phyloP scores from a whole-genome alignment of 345 rosid species.

The Barbarea vulgaris region DNA sequence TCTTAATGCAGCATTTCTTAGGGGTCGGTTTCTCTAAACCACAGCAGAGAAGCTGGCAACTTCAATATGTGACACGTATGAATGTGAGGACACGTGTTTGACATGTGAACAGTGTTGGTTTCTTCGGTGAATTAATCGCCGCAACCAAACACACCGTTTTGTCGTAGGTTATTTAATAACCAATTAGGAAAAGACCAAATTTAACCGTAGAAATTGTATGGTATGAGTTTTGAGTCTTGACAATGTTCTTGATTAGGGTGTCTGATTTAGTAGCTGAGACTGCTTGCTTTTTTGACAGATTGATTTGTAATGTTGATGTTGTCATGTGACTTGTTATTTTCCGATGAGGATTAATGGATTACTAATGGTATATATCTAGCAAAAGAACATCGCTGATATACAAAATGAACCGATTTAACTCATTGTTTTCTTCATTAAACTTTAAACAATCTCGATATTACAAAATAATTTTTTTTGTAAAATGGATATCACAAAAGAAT shows the following conservation, averaged over 20 bases:
- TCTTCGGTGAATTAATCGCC: no score
- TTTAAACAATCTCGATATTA: background rate
- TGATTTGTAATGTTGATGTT: background rate
- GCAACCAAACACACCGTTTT: no score
- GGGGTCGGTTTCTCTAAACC: constrained; percentile 20
- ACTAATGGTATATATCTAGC: background rate
- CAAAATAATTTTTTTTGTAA: background rate
- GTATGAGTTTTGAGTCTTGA: background rate
- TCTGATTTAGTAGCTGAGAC: background rate
- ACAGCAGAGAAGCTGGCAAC: constrained; percentile 21
- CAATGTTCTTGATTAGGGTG: background rate
- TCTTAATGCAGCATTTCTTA: background rate
- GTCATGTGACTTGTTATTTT: background rate
- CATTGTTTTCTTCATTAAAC: background rate
- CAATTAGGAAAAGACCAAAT: background rate
- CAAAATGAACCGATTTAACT: background rate
- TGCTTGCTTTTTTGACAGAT: no score
- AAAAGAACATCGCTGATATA: background rate
- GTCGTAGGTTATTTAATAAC: background rate
- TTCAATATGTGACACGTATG: constrained; percentile 19
- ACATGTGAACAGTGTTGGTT: background rate
- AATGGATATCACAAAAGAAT: background rate
- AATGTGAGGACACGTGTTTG: constrained; percentile 12
- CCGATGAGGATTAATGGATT: no score
- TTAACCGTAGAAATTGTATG: background rate